Evolutionary conservation across 2,329 filamentous ascomycete genomes (phyloP), one percentile per base, ranked within the genome.

Genomic region (Penicillium glabrum): DNA sequence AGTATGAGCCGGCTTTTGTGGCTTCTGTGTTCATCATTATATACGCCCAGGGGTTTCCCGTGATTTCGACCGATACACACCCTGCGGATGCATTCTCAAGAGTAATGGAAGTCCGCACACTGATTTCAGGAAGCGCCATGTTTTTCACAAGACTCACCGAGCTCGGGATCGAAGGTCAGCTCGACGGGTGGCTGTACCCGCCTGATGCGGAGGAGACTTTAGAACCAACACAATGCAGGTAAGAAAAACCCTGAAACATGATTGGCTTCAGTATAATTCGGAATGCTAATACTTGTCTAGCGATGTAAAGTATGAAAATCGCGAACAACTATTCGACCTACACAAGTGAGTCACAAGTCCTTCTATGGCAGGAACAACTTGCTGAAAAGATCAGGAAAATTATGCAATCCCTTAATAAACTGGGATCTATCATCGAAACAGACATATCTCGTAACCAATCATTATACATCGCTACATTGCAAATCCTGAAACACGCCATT

Each of bases 1-100:
- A 78, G 46, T 75, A 74, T 37, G 75, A 77, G 13, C 77, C 78
- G 1, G 72, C 72, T 5, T 77, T 77, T 53, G 67, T 74, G 31
- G 72, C 73, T n/a, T 69, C 74, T 10, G 69, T 77, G 11, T 73
- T 77, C 35, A 73, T 76, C 35, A 69, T 76, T 61, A 57, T 75
- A 6, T 75, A 72, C 29, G 70, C 73, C 11, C 69, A 66, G 5
- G 70, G 69, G 2, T 67, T 69, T 24, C 68, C 68, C 4, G 69
- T 65, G 39, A 61, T 71, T 24, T 71, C 68, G 3, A 35, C 59
- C 11, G 66, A 71, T 16, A 60, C 45, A 10, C 61, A 58, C 19
- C 56, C 63, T 8, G 60, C 63, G 26, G 67, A 72, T 35, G 69
- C 70, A 3, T 43, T 72, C 23, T 53, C 61, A 2, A 64, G 66